Base-by-base conservation (phyloP, 169 alveolate species). In the Fabrea salina region DNA sequence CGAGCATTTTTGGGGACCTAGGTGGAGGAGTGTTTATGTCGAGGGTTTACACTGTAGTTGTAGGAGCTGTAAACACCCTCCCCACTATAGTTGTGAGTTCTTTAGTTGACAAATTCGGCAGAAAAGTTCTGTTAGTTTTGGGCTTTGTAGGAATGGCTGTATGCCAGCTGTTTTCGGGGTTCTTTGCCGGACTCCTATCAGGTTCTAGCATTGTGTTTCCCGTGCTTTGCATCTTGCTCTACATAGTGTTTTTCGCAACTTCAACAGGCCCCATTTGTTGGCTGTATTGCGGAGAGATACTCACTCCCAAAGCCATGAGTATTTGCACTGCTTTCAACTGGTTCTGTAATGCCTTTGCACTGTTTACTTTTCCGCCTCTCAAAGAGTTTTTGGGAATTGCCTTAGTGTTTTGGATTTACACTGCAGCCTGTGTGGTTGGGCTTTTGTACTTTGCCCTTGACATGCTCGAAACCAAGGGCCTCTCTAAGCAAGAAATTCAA, bases 401-500 rank as follows among this genome's bases (percentile, higher is more conserved):
- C 25, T 16, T 19, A 3, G 39, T 11, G 16, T 61, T 61, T 37
- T 61, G 44, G 44, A 33, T 61, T 27, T 61, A 16, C 39, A 51
- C 74, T 1, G 43, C 25, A 8, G 32, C 39, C 25, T 35, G 32
- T 27, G 11, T 61, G 50, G 25, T 61, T 1, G 49, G 74, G 41
- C 39, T 37, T 27, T 7, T 27, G 11, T 61, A 61, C 25, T 61
- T 61, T 37, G 11, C 1, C 16, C 11, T 61, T 61, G 74, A 61
- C 25, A 61, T 61, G 74, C 30, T 61, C 57, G 74, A 61, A 51
- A 61, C 74, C 27, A 61, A 61, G 25, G 74, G 74, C 32, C 43
- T 61, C 13, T 8, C n/a, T 7, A 61, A 61, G 49, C 25, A 0
- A 13, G 37, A 61, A 30, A 61, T 61, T 11, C 11, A 30, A 35